Conservation (phyloP, 2,329 filamentous ascomycete genomes). For the Colletotrichum sp. region DNA sequence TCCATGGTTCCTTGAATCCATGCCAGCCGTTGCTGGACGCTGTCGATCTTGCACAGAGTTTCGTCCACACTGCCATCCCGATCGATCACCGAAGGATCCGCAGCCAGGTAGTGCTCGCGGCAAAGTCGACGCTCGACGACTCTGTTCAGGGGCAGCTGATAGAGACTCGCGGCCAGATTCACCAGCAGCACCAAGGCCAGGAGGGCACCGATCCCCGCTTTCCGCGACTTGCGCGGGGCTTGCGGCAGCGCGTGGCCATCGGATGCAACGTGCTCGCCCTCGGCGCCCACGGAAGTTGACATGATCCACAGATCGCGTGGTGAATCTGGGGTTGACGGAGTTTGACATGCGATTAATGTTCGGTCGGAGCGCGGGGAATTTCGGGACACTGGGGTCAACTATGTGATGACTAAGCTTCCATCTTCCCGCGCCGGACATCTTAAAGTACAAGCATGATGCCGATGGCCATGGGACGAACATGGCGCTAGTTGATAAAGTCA, state of each 20-base stretch:
- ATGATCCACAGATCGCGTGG: background rate
- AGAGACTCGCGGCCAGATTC: constrained; percentile 52
- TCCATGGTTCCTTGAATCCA: constrained; percentile 58
- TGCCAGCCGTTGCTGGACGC: constrained; percentile 55
- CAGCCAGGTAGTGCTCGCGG: constrained; percentile 49
- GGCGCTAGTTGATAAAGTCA: background rate
- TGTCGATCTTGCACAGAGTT: constrained; percentile 57
- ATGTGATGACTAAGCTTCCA: background rate
- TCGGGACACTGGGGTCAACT: background rate
- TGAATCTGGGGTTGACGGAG: background rate
- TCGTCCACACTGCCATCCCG: constrained; percentile 50
- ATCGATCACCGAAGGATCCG: constrained; percentile 37
- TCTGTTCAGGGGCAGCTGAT: constrained; percentile 52
- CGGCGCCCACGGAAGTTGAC: background rate
- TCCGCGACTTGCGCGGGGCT: background rate
- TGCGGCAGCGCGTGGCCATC: background rate
- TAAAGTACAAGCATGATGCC: background rate
- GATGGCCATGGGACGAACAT: background rate
- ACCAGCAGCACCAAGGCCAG: constrained; percentile 48
- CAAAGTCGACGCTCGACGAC: constrained; percentile 55
- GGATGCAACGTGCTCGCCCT: background rate
- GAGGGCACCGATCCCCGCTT: constrained; percentile 30
- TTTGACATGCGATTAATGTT: background rate
- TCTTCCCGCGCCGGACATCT: background rate
- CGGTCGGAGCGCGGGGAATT: background rate